phyloP scores from a whole-genome alignment of 2,329 filamentous ascomycete species.

The Cytospora piceae region DNA sequence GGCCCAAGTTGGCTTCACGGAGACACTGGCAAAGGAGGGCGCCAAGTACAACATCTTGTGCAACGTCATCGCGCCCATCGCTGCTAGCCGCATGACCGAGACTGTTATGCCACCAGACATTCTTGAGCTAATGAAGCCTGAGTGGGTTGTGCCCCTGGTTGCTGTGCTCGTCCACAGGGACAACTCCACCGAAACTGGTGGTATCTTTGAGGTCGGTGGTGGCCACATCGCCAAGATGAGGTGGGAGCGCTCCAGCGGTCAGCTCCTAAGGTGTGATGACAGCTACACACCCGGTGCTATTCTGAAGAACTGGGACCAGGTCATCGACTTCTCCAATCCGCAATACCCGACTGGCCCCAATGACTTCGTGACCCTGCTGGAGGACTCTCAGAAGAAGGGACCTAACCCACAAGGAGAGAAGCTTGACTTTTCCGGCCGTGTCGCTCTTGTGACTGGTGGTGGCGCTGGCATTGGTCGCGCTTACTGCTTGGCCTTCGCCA shows the following conservation, averaged over 20 bases:
- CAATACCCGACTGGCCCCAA: conserved; percentile 83
- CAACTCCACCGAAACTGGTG: conserved; percentile 80
- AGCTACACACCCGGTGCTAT: conserved; percentile 87
- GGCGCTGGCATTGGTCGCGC: conserved; percentile 90
- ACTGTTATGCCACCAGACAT: conserved; percentile 96
- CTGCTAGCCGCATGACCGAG: conserved; percentile 92
- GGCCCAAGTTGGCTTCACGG: conserved; percentile 93
- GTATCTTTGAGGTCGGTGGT: conserved; percentile 92
- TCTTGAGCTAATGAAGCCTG: conserved; percentile 81
- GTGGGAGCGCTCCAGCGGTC: conserved; percentile 92
- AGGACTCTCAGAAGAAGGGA: conserved; percentile 79
- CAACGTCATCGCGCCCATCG: conserved; percentile 95
- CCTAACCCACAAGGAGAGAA: conserved; percentile 73
- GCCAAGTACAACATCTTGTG: conserved; percentile 95
- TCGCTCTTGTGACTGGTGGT: conserved; percentile 84
- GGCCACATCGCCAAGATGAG: conserved; percentile 91
- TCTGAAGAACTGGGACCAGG: conserved; percentile 85
- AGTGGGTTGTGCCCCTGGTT: conserved; percentile 94
- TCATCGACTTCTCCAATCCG: conserved; percentile 82
- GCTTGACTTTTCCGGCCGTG: conserved; percentile 81
- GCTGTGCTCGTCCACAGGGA: conserved; percentile 85
- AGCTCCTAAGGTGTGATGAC: conserved; percentile 85
- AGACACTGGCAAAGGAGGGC: conserved; percentile 97
- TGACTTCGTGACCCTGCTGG: conserved; percentile 84
- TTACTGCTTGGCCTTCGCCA: conserved; percentile 84